Evolutionary conservation across 495 filamentous ascomycete species (phyloP).

Genomic region (Podospora conica): DNA sequence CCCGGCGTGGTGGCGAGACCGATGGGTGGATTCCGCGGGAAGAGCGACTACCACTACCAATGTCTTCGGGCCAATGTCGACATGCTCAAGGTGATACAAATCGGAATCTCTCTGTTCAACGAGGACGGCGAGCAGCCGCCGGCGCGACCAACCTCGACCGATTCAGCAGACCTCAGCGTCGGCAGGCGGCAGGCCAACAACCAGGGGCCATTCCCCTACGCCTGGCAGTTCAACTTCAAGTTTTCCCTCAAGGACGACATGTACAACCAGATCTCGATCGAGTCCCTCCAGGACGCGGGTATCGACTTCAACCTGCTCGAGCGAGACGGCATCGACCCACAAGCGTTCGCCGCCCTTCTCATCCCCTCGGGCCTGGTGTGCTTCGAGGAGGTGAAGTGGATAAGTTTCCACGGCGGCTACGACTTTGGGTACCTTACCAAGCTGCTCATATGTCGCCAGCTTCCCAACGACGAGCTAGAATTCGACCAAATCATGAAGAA

Average conservation of each 20-base stretch:
- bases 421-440: constrained; percentile 97
- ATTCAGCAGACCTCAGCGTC: constrained; percentile 45
- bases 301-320: constrained; percentile 81
- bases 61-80: constrained; percentile 96
- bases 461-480: constrained; percentile 81
- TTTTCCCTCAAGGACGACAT: constrained; percentile 92
- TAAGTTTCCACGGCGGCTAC: constrained; percentile 98
- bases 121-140: constrained; percentile 79
- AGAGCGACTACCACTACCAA: constrained; percentile 98
- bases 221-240: constrained; percentile 99
- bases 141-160: constrained; percentile 49
- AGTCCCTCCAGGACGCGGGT: constrained; percentile 76
- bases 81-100: constrained; percentile 91
- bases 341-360: constrained; percentile 78
- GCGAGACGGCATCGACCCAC: constrained; percentile 83
- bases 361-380: constrained; percentile 90
- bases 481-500: constrained; percentile 79
- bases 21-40: constrained; percentile 86
- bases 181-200: constrained; percentile 34
- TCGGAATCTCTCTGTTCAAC: constrained; percentile 88
- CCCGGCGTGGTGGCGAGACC: constrained; percentile 92
- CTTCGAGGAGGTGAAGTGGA: constrained; percentile 82
- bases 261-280: constrained; percentile 90
- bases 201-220: constrained; percentile 67
- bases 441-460: constrained; percentile 68